phyloP scores from a whole-genome alignment of 2,329 filamentous ascomycete genomes.

The Xylariaceae sp. region DNA sequence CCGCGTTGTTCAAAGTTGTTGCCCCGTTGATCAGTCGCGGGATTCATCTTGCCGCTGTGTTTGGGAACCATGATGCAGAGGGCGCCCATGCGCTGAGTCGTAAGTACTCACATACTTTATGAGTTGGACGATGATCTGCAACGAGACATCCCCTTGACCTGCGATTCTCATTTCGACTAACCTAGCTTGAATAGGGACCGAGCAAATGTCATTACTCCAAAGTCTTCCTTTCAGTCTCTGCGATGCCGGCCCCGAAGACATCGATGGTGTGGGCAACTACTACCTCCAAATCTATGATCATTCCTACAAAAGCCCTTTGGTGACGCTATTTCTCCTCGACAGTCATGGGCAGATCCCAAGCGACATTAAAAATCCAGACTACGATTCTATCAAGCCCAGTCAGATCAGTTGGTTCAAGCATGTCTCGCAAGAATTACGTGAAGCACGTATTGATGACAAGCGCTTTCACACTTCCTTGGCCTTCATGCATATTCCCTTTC shows the following conservation, averaged over 20 bases:
- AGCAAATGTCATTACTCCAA: conserved; percentile 28
- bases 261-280: conserved; percentile 30
- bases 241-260: conserved; percentile 23
- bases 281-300: conserved; percentile 23
- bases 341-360: conserved; percentile 29
- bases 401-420: conserved; percentile 32
- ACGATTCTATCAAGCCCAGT: conserved; percentile 27
- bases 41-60: conserved; percentile 67
- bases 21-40: conserved; percentile 61
- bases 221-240: conserved; percentile 27
- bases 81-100: conserved; percentile 41
- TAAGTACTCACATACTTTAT: too few species aligned
- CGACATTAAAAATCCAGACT: conserved; percentile 20
- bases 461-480: conserved; percentile 25
- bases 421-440: conserved; percentile 25
- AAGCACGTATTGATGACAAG: conserved; percentile 14
- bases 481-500: conserved; percentile 29
- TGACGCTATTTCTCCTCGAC: conserved; percentile 29
- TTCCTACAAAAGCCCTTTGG: conserved; percentile 23
- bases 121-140: too few species aligned
- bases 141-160: too few species aligned
- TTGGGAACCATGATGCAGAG: conserved; percentile 72
- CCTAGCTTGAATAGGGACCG: conserved; percentile 25
- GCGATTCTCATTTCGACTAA: conserved; percentile 28
- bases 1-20: conserved; percentile 55